Evolutionary conservation across 495 filamentous ascomycete species (phyloP).

Genomic region (Penicillium tannophilum): DNA sequence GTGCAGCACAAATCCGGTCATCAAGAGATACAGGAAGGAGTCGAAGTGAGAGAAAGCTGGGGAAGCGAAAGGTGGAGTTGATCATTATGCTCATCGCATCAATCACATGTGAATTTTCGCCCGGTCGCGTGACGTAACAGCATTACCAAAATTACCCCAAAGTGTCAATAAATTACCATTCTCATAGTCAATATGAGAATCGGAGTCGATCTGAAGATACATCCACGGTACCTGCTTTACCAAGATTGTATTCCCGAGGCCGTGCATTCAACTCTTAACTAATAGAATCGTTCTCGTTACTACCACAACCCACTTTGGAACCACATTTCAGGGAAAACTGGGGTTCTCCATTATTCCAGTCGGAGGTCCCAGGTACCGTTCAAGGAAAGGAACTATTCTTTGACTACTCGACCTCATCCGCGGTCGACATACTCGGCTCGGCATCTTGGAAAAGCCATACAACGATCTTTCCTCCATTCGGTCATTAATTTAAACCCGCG

Average conservation of each 20-base stretch:
- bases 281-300: not conserved
- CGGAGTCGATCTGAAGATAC: not conserved
- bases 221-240: not conserved
- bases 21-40: not conserved
- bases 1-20: not conserved
- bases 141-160: constrained; percentile 34
- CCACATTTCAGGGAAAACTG: not conserved
- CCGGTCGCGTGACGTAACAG: constrained; percentile 44
- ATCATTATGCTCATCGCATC: constrained; percentile 7
- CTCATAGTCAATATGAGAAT: not conserved
- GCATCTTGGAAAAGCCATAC: constrained; percentile 5
- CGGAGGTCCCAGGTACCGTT: not conserved
- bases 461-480: constrained; percentile 18
- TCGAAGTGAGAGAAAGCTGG: constrained; percentile 20
- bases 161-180: not conserved
- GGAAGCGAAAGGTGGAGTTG: constrained; percentile 26
- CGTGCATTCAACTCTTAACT: not conserved
- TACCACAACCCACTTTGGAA: not conserved
- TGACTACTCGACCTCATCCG: not conserved
- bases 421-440: constrained; percentile 15
- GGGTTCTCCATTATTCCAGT: not conserved
- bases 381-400: not conserved
- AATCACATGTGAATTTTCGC: constrained; percentile 47
- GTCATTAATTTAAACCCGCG: constrained; percentile 5
- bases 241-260: constrained; percentile 1